These are phyloP conservation scores for Pterula multifida DNA, from an alignment of 1,284 basidiomycete genomes.

Conservation along the genomic window DNA sequence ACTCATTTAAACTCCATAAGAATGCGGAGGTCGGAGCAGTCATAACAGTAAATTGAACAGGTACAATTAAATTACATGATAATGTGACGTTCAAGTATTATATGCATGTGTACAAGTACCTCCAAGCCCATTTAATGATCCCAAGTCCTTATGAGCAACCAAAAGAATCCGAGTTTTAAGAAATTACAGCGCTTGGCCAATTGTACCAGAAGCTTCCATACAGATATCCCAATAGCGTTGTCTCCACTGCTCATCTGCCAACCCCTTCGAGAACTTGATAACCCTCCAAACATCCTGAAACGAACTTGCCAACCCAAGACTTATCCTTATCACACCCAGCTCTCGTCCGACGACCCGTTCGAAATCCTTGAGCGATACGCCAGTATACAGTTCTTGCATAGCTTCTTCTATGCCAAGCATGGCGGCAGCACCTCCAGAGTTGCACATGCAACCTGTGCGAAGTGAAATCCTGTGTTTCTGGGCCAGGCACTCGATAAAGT, in stretches of 20 bases:
- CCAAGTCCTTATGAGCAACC: too few relatives aligned
- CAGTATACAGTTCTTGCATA: slow-evolving; percentile 50
- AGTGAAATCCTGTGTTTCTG: slow-evolving; percentile 54
- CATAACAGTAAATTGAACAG: too few relatives aligned
- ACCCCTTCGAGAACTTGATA: slow-evolving; percentile 39
- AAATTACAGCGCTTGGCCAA: slow-evolving; percentile 17
- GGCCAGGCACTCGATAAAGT: slow-evolving; percentile 59
- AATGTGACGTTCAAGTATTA: neutral
- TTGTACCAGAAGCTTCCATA: slow-evolving; percentile 16
- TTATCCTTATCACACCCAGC: slow-evolving; percentile 63
- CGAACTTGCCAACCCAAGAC: slow-evolving; percentile 62
- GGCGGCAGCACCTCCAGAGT: slow-evolving; percentile 66
- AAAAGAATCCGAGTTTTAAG: too few relatives aligned
- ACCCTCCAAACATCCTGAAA: slow-evolving; percentile 66
- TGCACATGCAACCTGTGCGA: slow-evolving; percentile 77
- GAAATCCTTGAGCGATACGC: slow-evolving; percentile 49
- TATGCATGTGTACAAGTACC: neutral
- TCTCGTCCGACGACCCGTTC: slow-evolving; percentile 51
- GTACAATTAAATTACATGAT: too few relatives aligned
- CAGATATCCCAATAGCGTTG: slow-evolving; percentile 33
- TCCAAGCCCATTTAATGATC: too few relatives aligned
- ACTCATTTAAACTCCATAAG: too few relatives aligned
- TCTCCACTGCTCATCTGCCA: slow-evolving; percentile 32
- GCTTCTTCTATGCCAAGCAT: slow-evolving; percentile 54
- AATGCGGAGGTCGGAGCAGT: too few relatives aligned